Percentiles rank a stretch among this genome's conserved stretches.
Conservation (phyloP, 306 rosid species). For the Fragaria vesca region DNA sequence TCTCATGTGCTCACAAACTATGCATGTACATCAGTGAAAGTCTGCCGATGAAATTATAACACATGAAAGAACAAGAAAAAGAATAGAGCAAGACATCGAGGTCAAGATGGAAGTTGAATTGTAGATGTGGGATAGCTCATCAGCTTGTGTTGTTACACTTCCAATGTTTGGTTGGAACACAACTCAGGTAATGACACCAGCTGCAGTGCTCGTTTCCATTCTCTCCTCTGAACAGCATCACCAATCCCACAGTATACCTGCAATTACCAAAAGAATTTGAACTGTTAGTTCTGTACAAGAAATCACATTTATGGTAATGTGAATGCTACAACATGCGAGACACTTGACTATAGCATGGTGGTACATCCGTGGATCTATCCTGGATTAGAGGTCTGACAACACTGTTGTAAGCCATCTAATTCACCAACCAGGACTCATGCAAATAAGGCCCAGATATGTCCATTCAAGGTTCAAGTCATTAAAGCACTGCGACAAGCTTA, state of each 20-base stretch:
- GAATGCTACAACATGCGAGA: background rate
- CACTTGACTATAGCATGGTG: background rate
- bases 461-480: background rate
- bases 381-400: background rate
- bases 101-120: background rate
- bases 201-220: conserved; percentile 46
- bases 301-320: background rate
- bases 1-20: conserved; percentile 11
- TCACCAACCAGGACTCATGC: background rate
- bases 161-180: conserved; percentile 51
- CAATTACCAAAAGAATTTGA: background rate
- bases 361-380: background rate
- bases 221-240: conserved; percentile 44
- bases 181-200: conserved; percentile 51
- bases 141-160: conserved; percentile 28
- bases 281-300: background rate
- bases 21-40: conserved; percentile 19
- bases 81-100: background rate
- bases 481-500: conserved; percentile 14
- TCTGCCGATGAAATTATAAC: background rate
- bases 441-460: background rate
- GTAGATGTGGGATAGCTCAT: background rate
- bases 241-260: conserved; percentile 40
- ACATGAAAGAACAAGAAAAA: background rate
- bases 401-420: background rate